Conservation (phyloP, 139 green algal genomes). For the Volvox reticuliferus region DNA sequence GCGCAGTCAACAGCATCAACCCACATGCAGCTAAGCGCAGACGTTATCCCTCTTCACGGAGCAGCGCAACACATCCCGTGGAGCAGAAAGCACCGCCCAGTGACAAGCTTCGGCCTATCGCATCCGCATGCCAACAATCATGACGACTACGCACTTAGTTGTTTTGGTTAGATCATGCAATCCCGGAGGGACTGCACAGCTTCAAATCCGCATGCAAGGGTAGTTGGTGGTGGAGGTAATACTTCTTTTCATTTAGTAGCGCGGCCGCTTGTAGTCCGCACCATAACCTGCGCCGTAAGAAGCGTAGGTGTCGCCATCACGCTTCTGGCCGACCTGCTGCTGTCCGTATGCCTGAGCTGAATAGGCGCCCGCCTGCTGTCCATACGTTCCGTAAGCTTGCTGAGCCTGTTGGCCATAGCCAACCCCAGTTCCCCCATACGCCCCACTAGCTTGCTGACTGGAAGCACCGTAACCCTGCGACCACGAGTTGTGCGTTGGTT, state of each 20-base stretch:
- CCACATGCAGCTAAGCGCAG: neutral
- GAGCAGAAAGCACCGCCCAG: neutral
- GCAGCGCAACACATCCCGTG: neutral
- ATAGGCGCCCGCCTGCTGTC: neutral
- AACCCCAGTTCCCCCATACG: neutral
- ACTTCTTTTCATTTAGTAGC: conserved; percentile 23
- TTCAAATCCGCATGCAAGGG: conserved; percentile 24
- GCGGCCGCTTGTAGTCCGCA: conserved; percentile 45
- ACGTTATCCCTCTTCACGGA: neutral
- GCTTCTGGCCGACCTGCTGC: conserved; percentile 45
- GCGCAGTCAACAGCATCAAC: neutral
- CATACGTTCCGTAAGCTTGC: conserved; percentile 3
- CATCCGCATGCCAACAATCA: neutral
- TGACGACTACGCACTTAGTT: too few relatives aligned
- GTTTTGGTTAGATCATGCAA: too few relatives aligned
- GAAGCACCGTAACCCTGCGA: conserved; percentile 7
- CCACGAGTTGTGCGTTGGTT: too few relatives aligned
- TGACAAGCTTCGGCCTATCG: too few relatives aligned
- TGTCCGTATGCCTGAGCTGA: conserved; percentile 19
- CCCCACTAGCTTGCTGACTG: neutral
- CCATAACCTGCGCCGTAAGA: conserved; percentile 27
- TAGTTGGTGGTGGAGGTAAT: neutral
- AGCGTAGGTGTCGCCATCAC: conserved; percentile 21
- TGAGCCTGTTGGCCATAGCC: conserved; percentile 13
- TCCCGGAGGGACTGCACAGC: too few relatives aligned